These are phyloP conservation scores for Thraustochytrium striatum DNA, from an alignment of 352 stramenopile species.

Conservation along the genomic window DNA sequence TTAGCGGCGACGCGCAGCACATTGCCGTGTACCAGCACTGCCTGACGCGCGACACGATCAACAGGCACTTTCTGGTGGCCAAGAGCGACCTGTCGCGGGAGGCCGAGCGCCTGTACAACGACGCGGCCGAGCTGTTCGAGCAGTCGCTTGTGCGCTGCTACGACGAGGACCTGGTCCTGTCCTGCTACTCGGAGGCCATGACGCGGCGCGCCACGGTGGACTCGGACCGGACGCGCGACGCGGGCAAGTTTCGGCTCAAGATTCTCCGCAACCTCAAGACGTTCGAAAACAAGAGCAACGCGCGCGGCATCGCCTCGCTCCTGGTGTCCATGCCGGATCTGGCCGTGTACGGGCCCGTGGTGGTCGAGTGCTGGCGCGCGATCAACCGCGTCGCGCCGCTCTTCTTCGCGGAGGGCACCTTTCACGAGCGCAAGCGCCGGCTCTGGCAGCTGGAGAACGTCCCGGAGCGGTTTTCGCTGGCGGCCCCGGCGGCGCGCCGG, in stretches of 20 bases:
- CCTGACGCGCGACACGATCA: slow-evolving; percentile 67
- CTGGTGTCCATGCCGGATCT: slow-evolving; percentile 22
- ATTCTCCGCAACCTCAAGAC: neutral
- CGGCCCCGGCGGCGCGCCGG: slow-evolving; percentile 12
- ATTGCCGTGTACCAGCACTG: slow-evolving; percentile 70
- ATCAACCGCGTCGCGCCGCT: neutral
- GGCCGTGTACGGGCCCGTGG: neutral
- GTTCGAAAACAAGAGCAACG: slow-evolving; percentile 42
- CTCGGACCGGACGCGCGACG: neutral
- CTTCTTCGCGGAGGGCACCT: slow-evolving; percentile 4
- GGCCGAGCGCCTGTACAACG: slow-evolving; percentile 69
- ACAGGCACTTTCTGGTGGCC: slow-evolving; percentile 68
- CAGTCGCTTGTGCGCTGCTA: slow-evolving; percentile 62
- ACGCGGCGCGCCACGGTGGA: slow-evolving; percentile 12
- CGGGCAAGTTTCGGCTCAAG: neutral
- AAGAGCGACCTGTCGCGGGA: slow-evolving; percentile 63
- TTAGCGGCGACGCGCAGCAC: slow-evolving; percentile 71
- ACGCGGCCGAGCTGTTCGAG: slow-evolving; percentile 68
- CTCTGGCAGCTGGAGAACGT: slow-evolving; percentile 53
- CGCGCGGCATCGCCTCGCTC: slow-evolving; percentile 30
- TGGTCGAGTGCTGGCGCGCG: slow-evolving; percentile 37
- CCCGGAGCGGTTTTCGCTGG: slow-evolving; percentile 56
- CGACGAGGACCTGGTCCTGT: slow-evolving; percentile 65
- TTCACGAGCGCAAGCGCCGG: slow-evolving; percentile 1
- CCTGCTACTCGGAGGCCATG: slow-evolving; percentile 55